These are phyloP conservation scores for Citrus unshiu DNA, from an alignment of 345 rosid genomes.

Conservation along the genomic window DNA sequence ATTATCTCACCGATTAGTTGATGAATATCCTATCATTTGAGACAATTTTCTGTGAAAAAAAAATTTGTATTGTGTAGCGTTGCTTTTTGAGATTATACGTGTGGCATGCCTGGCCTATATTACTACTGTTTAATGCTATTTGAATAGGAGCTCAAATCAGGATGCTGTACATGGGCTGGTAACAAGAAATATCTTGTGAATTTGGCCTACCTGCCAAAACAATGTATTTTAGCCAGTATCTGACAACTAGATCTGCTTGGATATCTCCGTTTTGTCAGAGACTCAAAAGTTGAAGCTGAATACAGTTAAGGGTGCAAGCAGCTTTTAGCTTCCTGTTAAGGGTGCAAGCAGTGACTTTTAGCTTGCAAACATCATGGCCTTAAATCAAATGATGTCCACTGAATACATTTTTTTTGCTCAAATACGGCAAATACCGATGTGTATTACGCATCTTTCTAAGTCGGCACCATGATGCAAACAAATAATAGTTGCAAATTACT, in stretches of 20 bases:
- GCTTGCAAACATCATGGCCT: background rate
- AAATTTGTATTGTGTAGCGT: too few relatives aligned
- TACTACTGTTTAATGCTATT: too few relatives aligned
- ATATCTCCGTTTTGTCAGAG: background rate
- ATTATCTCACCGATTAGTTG: fast-evolving
- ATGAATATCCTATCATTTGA: too few relatives aligned
- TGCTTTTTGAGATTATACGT: too few relatives aligned
- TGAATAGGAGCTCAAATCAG: background rate
- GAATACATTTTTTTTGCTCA: background rate
- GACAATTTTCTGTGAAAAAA: too few relatives aligned
- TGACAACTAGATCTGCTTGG: background rate
- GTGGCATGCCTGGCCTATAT: too few relatives aligned
- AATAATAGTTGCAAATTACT: background rate
- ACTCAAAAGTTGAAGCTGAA: background rate
- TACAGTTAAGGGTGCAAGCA: too few relatives aligned
- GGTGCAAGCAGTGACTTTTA: background rate
- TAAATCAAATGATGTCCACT: too few relatives aligned
- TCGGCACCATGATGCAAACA: background rate
- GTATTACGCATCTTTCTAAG: background rate
- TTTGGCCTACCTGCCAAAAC: too few relatives aligned
- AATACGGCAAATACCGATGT: background rate
- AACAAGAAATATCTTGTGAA: background rate
- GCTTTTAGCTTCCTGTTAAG: background rate
- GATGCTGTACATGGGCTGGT: background rate
- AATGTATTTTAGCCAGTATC: background rate